Evolutionary conservation across 768 basidiomycete genomes (phyloP).

Genomic region (Hypholoma fasciculare): DNA sequence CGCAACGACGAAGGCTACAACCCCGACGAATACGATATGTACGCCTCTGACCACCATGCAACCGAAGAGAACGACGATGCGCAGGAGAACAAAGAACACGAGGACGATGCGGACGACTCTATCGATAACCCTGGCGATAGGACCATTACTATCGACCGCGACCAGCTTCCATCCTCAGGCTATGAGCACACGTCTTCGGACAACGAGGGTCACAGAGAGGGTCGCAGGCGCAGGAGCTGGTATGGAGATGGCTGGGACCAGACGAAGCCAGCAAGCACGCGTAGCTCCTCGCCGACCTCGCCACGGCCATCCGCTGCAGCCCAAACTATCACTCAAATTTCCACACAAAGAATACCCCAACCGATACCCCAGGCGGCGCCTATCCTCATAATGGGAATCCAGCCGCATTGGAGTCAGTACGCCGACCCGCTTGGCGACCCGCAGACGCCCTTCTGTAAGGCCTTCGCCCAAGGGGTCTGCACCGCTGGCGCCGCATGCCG

Average conservation of each 20-base stretch:
- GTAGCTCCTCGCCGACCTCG: not conserved
- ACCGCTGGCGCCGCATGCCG: constrained; percentile 28
- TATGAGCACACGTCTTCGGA: not conserved
- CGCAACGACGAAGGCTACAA: not conserved
- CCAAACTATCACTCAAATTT: too few relatives aligned
- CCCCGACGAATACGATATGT: not conserved
- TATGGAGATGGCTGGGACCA: constrained; percentile 12
- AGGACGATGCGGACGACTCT: not conserved
- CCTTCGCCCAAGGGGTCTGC: constrained; percentile 36
- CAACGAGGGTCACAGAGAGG: not conserved
- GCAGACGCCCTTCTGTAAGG: constrained; percentile 38
- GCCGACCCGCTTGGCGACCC: constrained; percentile 38
- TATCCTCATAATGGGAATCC: constrained; percentile 17
- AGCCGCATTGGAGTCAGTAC: constrained; percentile 42
- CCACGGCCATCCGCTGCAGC: not conserved
- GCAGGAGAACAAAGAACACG: not conserved
- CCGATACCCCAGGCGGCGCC: too few relatives aligned
- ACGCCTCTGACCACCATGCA: too few relatives aligned
- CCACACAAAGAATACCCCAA: too few relatives aligned
- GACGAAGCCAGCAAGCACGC: not conserved
- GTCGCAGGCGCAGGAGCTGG: not conserved
- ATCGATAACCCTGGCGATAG: not conserved
- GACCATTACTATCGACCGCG: not conserved
- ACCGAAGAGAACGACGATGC: too few relatives aligned
- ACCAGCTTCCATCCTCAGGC: not conserved